Evolutionary conservation across 2,329 filamentous ascomycete species (phyloP).

Genomic region (Microdochium bolleyi): DNA sequence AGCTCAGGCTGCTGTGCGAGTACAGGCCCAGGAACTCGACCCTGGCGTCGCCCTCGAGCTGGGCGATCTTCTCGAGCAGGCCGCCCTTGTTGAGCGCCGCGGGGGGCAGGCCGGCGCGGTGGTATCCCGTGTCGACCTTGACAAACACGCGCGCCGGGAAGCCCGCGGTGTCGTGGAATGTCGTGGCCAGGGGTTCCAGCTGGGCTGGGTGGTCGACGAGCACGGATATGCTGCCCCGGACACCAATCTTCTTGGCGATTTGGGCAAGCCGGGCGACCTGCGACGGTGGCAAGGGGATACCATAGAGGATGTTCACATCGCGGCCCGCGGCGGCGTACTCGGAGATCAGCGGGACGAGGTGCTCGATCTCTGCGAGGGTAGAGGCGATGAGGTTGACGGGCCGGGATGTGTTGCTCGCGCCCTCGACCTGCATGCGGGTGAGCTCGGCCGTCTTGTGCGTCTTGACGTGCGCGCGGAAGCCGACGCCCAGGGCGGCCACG

Average conservation of each 20-base stretch:
- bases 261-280: constrained; percentile 38
- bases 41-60: constrained; percentile 8
- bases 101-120: constrained; percentile 49
- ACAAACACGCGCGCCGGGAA: constrained; percentile 37
- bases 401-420: constrained; percentile 8
- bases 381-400: constrained; percentile 49
- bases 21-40: constrained; percentile 17
- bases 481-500: constrained; percentile 35
- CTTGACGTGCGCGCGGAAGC: constrained; percentile 56
- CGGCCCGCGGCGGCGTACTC: constrained; percentile 20
- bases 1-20: constrained; percentile 24
- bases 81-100: constrained; percentile 25
- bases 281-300: constrained; percentile 49
- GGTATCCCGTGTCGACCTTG: constrained; percentile 58
- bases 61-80: constrained; percentile 26
- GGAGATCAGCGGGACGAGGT: constrained; percentile 39
- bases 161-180: constrained; percentile 20
- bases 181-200: constrained; percentile 16
- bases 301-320: constrained; percentile 42
- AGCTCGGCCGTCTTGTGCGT: constrained; percentile 58
- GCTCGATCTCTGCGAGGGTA: constrained; percentile 51
- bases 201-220: constrained; percentile 51
- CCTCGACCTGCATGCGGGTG: constrained; percentile 45
- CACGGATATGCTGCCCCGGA: constrained; percentile 35
- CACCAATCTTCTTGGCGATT: constrained; percentile 34